Conservation (phyloP, 2,329 filamentous ascomycete genomes). For the Cytospora piceicola region DNA sequence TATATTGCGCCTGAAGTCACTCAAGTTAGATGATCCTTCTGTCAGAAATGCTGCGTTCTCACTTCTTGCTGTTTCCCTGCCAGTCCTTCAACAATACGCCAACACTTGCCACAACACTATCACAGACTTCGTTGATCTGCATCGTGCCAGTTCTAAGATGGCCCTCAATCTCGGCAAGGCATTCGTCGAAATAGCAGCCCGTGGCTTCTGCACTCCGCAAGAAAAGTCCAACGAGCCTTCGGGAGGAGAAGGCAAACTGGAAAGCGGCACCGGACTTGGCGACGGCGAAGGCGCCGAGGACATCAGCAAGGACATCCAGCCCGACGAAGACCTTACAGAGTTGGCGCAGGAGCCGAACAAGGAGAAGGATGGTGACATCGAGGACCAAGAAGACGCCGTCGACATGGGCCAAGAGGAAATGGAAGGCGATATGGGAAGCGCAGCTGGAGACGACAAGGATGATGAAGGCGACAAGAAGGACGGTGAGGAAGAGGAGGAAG, state of each 20-base stretch:
- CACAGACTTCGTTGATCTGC: conserved; percentile 62
- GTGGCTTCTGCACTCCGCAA: conserved; percentile 89
- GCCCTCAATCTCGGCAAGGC: conserved; percentile 75
- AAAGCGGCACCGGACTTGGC: conserved; percentile 89
- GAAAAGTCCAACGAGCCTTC: conserved; percentile 76
- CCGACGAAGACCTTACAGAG: conserved; percentile 91
- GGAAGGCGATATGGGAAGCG: conserved; percentile 77
- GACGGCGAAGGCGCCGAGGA: conserved; percentile 95
- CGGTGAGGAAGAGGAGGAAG: conserved; percentile 66
- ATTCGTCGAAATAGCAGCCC: conserved; percentile 76
- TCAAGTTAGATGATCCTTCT: conserved; percentile 45
- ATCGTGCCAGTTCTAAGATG: conserved; percentile 73
- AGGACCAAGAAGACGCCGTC: conserved; percentile 83
- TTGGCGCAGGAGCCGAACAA: conserved; percentile 82
- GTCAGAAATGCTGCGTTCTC: conserved; percentile 54
- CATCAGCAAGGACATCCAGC: conserved; percentile 94
- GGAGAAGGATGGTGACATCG: conserved; percentile 67
- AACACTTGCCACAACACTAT: conserved; percentile 63
- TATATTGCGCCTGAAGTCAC: conserved; percentile 42
- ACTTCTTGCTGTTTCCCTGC: conserved; percentile 64
- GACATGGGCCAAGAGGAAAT: conserved; percentile 92
- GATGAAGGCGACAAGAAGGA: conserved; percentile 64
- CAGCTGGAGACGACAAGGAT: conserved; percentile 65
- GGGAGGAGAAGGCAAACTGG: conserved; percentile 76
- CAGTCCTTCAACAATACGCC: conserved; percentile 76